Evolutionary conservation across 1,139 yeast species (phyloP), one percentile per base, ranked within the genome.

Genomic region (Scheffersomyces insectosa): DNA sequence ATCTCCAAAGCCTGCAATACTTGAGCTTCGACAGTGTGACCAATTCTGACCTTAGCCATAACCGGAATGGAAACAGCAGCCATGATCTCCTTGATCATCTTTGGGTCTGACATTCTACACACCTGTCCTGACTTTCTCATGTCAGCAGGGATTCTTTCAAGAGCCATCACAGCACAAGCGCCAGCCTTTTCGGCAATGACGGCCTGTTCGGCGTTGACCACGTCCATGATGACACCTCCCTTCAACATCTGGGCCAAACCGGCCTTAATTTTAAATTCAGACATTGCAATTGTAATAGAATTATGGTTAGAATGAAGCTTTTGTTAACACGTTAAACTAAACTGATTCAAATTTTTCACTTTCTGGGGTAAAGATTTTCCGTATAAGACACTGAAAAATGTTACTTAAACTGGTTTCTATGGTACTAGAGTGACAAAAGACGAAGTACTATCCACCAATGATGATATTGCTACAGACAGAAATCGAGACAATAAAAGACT

Each of bases 111-210:
- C 96, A 88, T 88, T 59, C 96, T 78, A 49, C 95, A 88, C 40
- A 88, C 95, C 49, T 87, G 87, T 40, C 95, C 93, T 42, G 86
- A 81, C 47, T 82, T 84, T 57, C 95, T 77, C 81, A 88, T 87
- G 60, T 88, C 95, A 12, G 95, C 91, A 16, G 96, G 96, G 44
- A 88, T 88, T 56, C 86, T 73, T 66, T 88, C 96, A 53, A 88
- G 74, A 3, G 95, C 96, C 95, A 87, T 88, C 32, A 88, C 96
- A 9, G 96, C 95, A 68, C 89, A 85, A 10, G 96, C 96, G 48
- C 96, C 96, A 2, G 95, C 93, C 46, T 70, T 75, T 64, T 88
- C 95, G 28, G 96, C 96, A 48, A 88, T 80, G 47, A 49, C 44
- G 20, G 79, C 79, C 53, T 73, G 79, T 50, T 73, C 79, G 27